phyloP scores from a whole-genome alignment of 169 alveolate genomes.

The Cryptosporidium canis region DNA sequence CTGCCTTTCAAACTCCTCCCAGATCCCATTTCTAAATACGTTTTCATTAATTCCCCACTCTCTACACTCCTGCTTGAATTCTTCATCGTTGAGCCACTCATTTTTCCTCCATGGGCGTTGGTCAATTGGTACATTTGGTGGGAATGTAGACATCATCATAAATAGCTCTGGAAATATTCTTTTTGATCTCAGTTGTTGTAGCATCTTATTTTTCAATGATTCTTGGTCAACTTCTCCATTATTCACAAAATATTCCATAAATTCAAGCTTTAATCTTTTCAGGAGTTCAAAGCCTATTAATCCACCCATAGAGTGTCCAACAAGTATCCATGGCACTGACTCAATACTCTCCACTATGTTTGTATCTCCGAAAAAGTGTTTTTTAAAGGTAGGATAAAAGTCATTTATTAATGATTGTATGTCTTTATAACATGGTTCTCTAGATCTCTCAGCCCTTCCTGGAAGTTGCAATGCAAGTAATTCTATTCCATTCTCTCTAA shows the following conservation, averaged over 20 bases:
- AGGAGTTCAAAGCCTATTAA: constrained; percentile 39
- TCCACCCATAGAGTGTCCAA: constrained; percentile 71
- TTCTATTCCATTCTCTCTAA: constrained; percentile 50
- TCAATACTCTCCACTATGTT: not conserved
- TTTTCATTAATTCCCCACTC: constrained; percentile 62
- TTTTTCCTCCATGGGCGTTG: constrained; percentile 63
- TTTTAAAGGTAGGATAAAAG: constrained; percentile 32
- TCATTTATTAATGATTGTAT: constrained; percentile 21
- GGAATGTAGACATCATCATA: constrained; percentile 49
- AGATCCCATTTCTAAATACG: constrained; percentile 38
- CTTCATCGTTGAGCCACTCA: constrained; percentile 11
- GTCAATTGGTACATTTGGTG: constrained; percentile 28
- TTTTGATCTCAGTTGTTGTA: not conserved
- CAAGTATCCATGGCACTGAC: constrained; percentile 30
- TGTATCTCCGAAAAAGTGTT: constrained; percentile 6
- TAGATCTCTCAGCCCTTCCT: constrained; percentile 62
- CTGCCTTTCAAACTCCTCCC: constrained; percentile 56
- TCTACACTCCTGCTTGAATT: constrained; percentile 56
- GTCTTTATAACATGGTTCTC: constrained; percentile 21
- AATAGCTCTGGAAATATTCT: constrained; percentile 51
- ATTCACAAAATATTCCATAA: not conserved
- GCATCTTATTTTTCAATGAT: not conserved
- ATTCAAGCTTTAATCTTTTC: constrained; percentile 36
- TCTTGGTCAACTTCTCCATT: not conserved
- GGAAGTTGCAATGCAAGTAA: constrained; percentile 46